Conservation (phyloP, 192 early-diverging fungal genomes). For the Coemansia sp. region DNA sequence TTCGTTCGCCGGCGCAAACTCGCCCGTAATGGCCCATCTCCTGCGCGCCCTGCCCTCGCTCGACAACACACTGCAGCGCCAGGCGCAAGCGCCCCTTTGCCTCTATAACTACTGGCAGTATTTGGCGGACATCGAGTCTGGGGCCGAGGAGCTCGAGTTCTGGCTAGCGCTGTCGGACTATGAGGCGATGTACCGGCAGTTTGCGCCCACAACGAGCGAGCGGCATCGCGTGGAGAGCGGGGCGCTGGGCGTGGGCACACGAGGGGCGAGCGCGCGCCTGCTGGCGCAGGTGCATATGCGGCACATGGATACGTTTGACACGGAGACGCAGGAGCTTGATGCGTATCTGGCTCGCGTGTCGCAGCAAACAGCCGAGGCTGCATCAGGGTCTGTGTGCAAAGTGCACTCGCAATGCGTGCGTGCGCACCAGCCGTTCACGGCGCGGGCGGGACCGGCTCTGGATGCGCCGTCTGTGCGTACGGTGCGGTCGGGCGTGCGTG, state of each 20-base stretch:
- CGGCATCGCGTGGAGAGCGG: slow-evolving; percentile 41
- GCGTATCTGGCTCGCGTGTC: slow-evolving; percentile 29
- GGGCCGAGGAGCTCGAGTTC: slow-evolving; percentile 73
- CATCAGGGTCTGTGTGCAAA: slow-evolving; percentile 19
- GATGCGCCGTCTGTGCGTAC: slow-evolving; percentile 20
- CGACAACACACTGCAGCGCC: slow-evolving; percentile 66
- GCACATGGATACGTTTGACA: slow-evolving; percentile 29
- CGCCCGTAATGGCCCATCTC: slow-evolving; percentile 25
- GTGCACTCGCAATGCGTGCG: slow-evolving; percentile 30
- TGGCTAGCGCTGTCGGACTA: slow-evolving; percentile 73
- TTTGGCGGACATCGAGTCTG: slow-evolving; percentile 64
- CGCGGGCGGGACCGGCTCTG: slow-evolving; percentile 19
- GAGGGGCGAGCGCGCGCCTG: slow-evolving; percentile 6
- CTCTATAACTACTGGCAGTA: slow-evolving; percentile 77
- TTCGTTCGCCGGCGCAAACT: slow-evolving; percentile 43
- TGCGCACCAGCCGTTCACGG: slow-evolving; percentile 38
- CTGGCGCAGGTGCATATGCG: slow-evolving; percentile 10
- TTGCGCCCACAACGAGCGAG: slow-evolving; percentile 16
- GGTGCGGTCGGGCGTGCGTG: slow-evolving; percentile 20
- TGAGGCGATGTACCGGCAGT: slow-evolving; percentile 65
- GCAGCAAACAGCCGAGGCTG: slow-evolving; percentile 29
- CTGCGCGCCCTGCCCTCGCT: slow-evolving; percentile 63
- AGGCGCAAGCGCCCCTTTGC: slow-evolving; percentile 69
- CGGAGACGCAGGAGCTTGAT: slow-evolving; percentile 44
- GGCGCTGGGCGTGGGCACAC: slow-evolving; percentile 18